phyloP scores from a whole-genome alignment of 1,284 basidiomycete species.

The Melanopsichium pennsylvanicum region DNA sequence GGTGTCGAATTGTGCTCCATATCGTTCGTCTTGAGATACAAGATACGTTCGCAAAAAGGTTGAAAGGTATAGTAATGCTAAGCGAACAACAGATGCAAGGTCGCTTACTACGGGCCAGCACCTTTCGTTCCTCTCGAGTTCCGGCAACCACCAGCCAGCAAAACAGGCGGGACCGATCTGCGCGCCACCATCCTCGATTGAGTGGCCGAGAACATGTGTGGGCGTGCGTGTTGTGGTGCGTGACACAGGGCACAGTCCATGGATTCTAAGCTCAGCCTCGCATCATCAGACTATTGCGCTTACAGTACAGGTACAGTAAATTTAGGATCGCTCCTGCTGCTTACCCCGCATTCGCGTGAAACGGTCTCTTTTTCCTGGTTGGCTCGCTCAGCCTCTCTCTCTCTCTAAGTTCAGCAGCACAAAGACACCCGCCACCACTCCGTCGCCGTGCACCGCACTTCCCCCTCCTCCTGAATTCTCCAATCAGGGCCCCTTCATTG shows the following conservation, averaged over 20 bases:
- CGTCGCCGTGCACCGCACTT: too few relatives aligned
- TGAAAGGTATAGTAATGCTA: too few relatives aligned
- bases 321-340: slow-evolving; percentile 1
- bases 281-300: neutral
- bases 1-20: too few relatives aligned
- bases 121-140: too few relatives aligned
- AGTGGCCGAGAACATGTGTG: neutral
- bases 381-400: neutral
- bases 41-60: neutral
- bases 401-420: neutral
- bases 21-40: too few relatives aligned
- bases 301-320: neutral
- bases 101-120: too few relatives aligned
- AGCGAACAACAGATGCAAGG: too few relatives aligned
- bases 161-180: neutral
- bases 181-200: neutral
- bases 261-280: neutral
- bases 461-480: neutral
- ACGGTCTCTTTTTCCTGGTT: slow-evolving; percentile 4
- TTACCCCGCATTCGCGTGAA: slow-evolving; percentile 29
- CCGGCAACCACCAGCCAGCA: too few relatives aligned
- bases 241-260: too few relatives aligned
- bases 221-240: neutral
- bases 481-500: neutral
- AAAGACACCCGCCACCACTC: too few relatives aligned